phyloP scores from a whole-genome alignment of 257 asterid species.

The Petrea volubilis region DNA sequence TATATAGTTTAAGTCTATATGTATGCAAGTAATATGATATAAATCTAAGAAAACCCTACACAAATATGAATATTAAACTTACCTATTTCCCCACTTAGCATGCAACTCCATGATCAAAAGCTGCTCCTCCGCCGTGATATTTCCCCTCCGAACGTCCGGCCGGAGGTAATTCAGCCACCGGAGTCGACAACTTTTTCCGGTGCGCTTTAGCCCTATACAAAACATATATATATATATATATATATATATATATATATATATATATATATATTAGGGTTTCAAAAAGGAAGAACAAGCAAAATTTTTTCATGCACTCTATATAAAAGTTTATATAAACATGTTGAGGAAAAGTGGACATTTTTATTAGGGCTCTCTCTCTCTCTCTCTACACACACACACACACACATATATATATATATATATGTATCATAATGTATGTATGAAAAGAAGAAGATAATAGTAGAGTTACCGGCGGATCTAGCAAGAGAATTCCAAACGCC shows the following conservation, averaged over 20 bases:
- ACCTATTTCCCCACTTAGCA: constrained; percentile 99
- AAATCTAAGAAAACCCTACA: neutral
- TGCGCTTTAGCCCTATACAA: constrained; percentile 82
- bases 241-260: too few relatives aligned
- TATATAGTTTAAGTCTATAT: too few relatives aligned
- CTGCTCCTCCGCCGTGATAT: constrained; percentile 90
- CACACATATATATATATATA: too few relatives aligned
- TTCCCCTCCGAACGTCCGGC: constrained; percentile 94
- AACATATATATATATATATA: too few relatives aligned
- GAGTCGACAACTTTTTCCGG: constrained; percentile 94
- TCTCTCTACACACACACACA: too few relatives aligned
- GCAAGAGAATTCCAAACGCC: constrained; percentile 98
- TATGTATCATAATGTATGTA: too few relatives aligned
- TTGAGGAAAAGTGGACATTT: too few relatives aligned
- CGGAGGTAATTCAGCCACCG: constrained; percentile 97
- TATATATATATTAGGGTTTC: neutral
- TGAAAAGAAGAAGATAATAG: neutral
- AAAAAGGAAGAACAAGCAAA: neutral
- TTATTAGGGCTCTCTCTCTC: constrained; percentile 17
- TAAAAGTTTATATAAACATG: too few relatives aligned
- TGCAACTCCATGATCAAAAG: constrained; percentile 92
- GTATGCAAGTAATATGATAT: too few relatives aligned
- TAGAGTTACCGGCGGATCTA: constrained; percentile 76
- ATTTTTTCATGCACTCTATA: neutral
- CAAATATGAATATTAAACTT: neutral